These are phyloP conservation scores for Amanita brunnescens DNA, from an alignment of 768 basidiomycete genomes.

Conservation along the genomic window DNA sequence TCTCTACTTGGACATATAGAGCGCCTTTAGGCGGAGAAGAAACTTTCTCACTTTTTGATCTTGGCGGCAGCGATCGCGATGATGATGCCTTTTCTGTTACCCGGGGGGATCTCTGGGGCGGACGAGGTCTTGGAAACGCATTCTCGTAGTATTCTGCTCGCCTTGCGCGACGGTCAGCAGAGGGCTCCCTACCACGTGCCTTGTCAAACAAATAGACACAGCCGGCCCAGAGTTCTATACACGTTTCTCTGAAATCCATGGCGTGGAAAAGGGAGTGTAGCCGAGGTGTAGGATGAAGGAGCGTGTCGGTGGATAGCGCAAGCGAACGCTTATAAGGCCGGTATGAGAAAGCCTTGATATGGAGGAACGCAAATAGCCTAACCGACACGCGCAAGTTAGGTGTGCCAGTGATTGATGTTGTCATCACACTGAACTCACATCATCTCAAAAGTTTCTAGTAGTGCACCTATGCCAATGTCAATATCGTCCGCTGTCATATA, in stretches of 20 bases:
- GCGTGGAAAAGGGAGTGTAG: constrained; percentile 52
- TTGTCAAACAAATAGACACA: constrained; percentile 49
- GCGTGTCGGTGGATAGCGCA: constrained; percentile 17
- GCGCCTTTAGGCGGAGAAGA: neutral
- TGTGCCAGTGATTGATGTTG: neutral
- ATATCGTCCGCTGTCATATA: constrained; percentile 72
- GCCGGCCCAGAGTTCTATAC: constrained; percentile 50
- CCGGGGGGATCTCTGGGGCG: neutral
- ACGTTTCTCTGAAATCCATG: constrained; percentile 63
- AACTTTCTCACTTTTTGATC: neutral
- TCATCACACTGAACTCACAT: constrained; percentile 32
- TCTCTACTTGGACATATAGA: constrained; percentile 33
- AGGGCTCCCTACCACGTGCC: constrained; percentile 47
- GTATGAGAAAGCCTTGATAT: constrained; percentile 68
- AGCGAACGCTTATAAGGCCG: constrained; percentile 41
- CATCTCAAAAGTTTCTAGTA: constrained; percentile 72
- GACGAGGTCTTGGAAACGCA: constrained; percentile 34
- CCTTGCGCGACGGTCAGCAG: constrained; percentile 33
- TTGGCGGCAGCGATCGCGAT: constrained; percentile 6
- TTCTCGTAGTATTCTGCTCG: constrained; percentile 33
- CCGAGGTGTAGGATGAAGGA: constrained; percentile 38
- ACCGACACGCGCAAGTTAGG: constrained; percentile 8
- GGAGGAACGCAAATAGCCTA: constrained; percentile 60
- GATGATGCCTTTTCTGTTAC: constrained; percentile 2
- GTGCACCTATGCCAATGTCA: constrained; percentile 59